phyloP scores from a whole-genome alignment of 306 rosid species.

The Malus sieversii region DNA sequence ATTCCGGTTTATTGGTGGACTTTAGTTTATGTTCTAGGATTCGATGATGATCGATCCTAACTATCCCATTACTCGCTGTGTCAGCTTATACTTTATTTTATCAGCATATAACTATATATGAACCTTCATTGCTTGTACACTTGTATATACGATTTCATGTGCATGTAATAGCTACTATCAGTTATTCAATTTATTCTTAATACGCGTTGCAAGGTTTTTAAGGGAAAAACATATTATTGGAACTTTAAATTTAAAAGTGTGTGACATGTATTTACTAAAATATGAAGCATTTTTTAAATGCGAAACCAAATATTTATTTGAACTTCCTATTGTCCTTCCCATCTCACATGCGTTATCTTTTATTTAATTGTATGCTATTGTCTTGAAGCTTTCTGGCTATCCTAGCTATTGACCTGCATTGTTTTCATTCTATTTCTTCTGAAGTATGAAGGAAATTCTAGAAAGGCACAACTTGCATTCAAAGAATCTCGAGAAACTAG shows the following conservation, averaged over 20 bases:
- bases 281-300: neutral
- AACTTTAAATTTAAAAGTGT: neutral
- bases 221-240: neutral
- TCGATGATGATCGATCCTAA: too few relatives aligned
- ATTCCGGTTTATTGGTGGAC: too few relatives aligned
- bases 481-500: conserved; percentile 59
- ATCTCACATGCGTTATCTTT: neutral
- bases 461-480: conserved; percentile 75
- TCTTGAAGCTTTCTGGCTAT: neutral
- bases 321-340: neutral
- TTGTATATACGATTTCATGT: neutral
- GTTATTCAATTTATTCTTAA: neutral
- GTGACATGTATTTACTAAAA: neutral
- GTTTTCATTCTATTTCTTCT: conserved; percentile 7
- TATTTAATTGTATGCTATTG: neutral
- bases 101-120: neutral
- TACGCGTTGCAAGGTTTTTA: neutral
- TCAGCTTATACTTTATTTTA: too few relatives aligned
- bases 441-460: conserved; percentile 74
- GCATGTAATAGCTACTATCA: neutral
- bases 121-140: neutral
- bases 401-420: conserved; percentile 8
- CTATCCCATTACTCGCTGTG: too few relatives aligned
- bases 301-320: neutral
- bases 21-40: too few relatives aligned